Conservation (phyloP, 345 rosid genomes). For the Lumnitzera racemosa region DNA sequence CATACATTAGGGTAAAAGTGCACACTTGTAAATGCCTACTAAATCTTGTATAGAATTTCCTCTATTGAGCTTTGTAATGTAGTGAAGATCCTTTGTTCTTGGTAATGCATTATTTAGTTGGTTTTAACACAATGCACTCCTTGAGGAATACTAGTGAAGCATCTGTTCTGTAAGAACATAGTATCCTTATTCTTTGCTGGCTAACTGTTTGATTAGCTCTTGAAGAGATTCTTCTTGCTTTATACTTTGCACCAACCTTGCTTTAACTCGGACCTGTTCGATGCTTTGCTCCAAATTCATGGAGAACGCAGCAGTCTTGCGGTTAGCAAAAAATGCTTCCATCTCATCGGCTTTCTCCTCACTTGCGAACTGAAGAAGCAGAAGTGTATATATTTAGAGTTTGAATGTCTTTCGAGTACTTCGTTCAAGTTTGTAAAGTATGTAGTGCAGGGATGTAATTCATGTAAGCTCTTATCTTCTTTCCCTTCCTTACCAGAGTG, state of each 20-base stretch:
- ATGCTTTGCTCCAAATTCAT: constrained; percentile 36
- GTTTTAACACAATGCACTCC: too few species aligned
- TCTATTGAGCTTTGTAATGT: too few species aligned
- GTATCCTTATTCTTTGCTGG: constrained; percentile 4
- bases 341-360: constrained; percentile 34
- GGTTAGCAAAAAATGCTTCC: constrained; percentile 23
- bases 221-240: constrained; percentile 28
- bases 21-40: too few species aligned
- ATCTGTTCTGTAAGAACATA: background rate
- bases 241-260: constrained; percentile 33
- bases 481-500: constrained; percentile 23
- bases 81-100: too few species aligned
- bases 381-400: background rate
- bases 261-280: constrained; percentile 35
- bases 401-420: background rate
- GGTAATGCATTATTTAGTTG: too few species aligned
- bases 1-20: too few species aligned
- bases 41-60: too few species aligned
- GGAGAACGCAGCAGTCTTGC: constrained; percentile 14
- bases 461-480: background rate
- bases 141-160: too few species aligned
- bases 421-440: background rate
- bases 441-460: background rate
- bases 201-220: constrained; percentile 20
- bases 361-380: constrained; percentile 27